Conservation (phyloP, 805 yeast genomes). For the Teunomyces stri region DNA sequence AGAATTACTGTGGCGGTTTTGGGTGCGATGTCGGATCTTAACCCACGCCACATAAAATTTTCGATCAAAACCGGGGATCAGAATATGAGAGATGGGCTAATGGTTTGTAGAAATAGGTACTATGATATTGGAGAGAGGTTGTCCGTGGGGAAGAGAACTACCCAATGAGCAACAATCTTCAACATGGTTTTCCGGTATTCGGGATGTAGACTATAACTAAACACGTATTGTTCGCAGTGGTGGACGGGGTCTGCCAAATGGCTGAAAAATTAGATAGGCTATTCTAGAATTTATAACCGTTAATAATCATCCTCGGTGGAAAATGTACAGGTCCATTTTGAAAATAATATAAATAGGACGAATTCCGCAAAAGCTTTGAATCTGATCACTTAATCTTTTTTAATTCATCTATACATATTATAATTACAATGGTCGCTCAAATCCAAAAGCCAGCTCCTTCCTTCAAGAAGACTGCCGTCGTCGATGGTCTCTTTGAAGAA, state of each 20-base stretch:
- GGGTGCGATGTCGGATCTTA: slow-evolving; percentile 1
- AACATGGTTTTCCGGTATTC: too few relatives aligned
- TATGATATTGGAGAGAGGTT: too few relatives aligned
- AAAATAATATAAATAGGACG: slow-evolving; percentile 3
- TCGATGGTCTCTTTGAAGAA: slow-evolving; percentile 95
- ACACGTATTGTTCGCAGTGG: background rate
- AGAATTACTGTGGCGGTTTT: background rate
- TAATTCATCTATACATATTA: background rate
- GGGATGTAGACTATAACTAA: background rate
- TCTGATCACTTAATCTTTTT: background rate
- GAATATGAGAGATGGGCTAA: background rate
- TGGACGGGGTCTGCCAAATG: background rate
- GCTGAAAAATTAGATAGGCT: slow-evolving; percentile 1
- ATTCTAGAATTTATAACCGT: slow-evolving; percentile 3
- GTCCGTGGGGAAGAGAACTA: too few relatives aligned
- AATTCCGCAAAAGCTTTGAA: background rate
- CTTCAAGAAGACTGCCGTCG: slow-evolving; percentile 95
- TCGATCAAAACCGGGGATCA: background rate
- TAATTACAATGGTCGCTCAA: slow-evolving; percentile 68
- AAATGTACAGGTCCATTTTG: background rate
- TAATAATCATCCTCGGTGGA: slow-evolving; percentile 3
- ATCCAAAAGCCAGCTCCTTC: slow-evolving; percentile 96
- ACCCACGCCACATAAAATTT: background rate
- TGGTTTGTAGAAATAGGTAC: background rate
- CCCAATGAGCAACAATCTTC: too few relatives aligned